A percentile compares a stretch with the other conserved stretches of the same genome.
Evolutionary conservation across 352 stramenopile species (phyloP).

Genomic region (Phytophthora meadii): DNA sequence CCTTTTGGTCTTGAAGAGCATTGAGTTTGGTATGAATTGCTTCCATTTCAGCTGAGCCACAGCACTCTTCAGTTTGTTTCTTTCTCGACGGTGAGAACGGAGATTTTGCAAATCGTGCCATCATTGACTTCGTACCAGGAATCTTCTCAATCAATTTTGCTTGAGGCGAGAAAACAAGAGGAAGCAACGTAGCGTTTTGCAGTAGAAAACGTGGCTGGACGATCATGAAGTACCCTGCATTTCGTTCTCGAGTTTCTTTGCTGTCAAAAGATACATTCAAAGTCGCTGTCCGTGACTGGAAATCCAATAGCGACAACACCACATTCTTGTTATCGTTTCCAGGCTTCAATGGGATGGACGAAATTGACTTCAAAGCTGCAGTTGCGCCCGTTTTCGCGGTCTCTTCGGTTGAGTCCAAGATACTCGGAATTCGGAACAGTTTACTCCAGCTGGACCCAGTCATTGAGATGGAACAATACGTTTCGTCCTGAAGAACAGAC

Average conservation of each 20-base stretch:
- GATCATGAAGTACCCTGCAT: slow-evolving; percentile 60
- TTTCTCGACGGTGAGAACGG: slow-evolving; percentile 49
- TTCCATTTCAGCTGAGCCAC: slow-evolving; percentile 66
- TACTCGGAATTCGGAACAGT: slow-evolving; percentile 62
- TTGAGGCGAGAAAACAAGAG: slow-evolving; percentile 61
- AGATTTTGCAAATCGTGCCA: slow-evolving; percentile 49
- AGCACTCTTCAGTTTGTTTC: slow-evolving; percentile 58
- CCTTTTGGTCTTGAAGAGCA: slow-evolving; percentile 41
- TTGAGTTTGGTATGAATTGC: slow-evolving; percentile 82
- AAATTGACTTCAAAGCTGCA: slow-evolving; percentile 18
- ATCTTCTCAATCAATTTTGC: slow-evolving; percentile 60
- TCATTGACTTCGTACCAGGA: slow-evolving; percentile 66
- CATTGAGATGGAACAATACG: slow-evolving; percentile 81
- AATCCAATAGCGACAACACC: slow-evolving; percentile 64
- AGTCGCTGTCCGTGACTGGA: slow-evolving; percentile 61
- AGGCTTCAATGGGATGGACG: slow-evolving; percentile 15
- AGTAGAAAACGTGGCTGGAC: slow-evolving; percentile 75
- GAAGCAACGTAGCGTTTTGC: slow-evolving; percentile 61
- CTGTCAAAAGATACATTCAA: slow-evolving; percentile 69
- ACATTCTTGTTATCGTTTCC: slow-evolving; percentile 40
- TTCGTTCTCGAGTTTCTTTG: slow-evolving; percentile 50
- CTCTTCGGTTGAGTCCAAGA: slow-evolving; percentile 28
- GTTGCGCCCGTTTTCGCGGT: slow-evolving; percentile 1
- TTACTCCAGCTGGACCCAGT: slow-evolving; percentile 84
- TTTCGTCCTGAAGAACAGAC: slow-evolving; percentile 77